Base-by-base conservation (phyloP, 2,329 filamentous ascomycete species). In the Pyrenophora graminea region DNA sequence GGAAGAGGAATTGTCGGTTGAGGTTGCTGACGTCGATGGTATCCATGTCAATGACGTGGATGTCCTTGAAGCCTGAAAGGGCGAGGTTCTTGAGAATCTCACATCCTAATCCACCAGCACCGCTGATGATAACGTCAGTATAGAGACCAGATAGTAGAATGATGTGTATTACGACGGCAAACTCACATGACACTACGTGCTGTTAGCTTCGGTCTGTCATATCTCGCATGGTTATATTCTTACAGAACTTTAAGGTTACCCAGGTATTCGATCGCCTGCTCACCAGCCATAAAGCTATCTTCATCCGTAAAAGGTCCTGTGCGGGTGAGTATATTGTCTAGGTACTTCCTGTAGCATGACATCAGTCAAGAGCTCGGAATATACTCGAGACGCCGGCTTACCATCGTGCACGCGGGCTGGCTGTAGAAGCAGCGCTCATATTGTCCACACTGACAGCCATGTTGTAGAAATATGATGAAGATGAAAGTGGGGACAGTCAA, bases 31-130 rank as follows among this genome's bases (percentile, higher is more conserved):
- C 93, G 70, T 99, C 94, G 73, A 99, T 99, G 1, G 93, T 99
- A 74, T 99, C 90, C 94, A 99, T 99, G 76, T 99, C 94, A 66
- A 99, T 97, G 52, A 99, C 94, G 78, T 99, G 91, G 62, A 99
- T 97, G 67, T 96, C 85, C 74, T 89, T 95, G 79, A 99, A 99
- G 23, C 92, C 91, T 2, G 93, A 97, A 45, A 99, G 82, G 36
- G 94, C 94, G 30, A 99, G 82, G 68, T 99, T 91, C 79, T 99
- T 99, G 45, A 99, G 79, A 38, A 99, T 96, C 72, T 99, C 94
- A 67, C 94, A 99, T 60, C 94, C 94, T 53, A 99, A 76, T 9
- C 94, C 94, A 56, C 94, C 94, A 52, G 94, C 94, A 51, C 94
- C 94, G 62, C 92, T 97, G 56, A 17, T 3, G 9, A 63, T 80